Base-by-base conservation (phyloP, 306 rosid genomes). In the Astragalus glycyphyllos region DNA sequence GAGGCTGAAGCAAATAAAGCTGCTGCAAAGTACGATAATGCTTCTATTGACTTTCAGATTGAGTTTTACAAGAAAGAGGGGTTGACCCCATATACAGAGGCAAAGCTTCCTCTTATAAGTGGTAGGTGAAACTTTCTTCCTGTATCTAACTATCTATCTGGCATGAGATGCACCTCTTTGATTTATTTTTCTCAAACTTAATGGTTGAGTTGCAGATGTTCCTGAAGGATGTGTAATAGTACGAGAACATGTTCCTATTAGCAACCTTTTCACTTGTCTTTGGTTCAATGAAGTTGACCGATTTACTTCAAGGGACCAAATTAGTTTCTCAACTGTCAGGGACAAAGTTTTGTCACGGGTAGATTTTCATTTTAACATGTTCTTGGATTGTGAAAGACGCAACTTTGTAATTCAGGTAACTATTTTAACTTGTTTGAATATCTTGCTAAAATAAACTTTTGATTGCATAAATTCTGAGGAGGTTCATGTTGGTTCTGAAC, bases 221-320 rank as follows among this genome's bases (percentile, higher is more conserved):
- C 99, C 99, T 16, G 99, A 94, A 87, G 97, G 96, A 62, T 94
- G 99, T 51, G 96, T 94, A 20, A 86, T 91, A 61, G 55, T 94
- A 48, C 79, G 89, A 71, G 99, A 94, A 85, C 99, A 89, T 76
- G 86, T 89, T 73, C 97, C 97, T 35, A 83, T 94, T 46, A 94
- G 97, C 86, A 91, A 94, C 71, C 92, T 94, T 62, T 85, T 91
- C 35, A 82, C 96, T 58, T 94, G 97, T 81, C 97, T 90, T 68
- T 94, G 98, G 98, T 90, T 87, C 89, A 83, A 94, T 73, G 99
- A 94, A 82, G 99, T 94, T 51, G 99, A 94, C 82, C 90, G 99
- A 60, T 94, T 94, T 69, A 94, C 99, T 60, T 91, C 99, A 3
- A 83, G 99, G 81, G 98, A 93, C 76, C 98, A 93, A 58, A 79